Evolutionary conservation across 345 rosid species (phyloP).

Genomic region (Stellera chamaejasme): DNA sequence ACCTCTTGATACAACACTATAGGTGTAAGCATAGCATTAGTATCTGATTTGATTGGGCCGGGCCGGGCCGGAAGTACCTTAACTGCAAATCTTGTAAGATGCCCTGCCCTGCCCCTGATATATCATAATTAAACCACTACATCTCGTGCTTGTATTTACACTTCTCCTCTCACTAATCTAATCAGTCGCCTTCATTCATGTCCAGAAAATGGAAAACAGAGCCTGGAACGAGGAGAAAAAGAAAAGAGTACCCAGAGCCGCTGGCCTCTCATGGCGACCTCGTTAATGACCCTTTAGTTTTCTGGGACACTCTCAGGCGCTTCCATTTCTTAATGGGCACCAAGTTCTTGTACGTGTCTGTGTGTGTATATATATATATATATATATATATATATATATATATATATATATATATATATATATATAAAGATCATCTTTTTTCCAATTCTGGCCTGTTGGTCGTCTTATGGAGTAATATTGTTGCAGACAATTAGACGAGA

Average conservation of each 20-base stretch:
- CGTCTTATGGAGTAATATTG: no score
- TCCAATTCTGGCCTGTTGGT: neutral
- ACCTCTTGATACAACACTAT: no score
- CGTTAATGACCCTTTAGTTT: slow-evolving; percentile 35
- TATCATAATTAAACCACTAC: slow-evolving; percentile 14
- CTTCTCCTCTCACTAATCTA: slow-evolving; percentile 3
- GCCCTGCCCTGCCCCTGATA: slow-evolving; percentile 16
- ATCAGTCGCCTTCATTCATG: slow-evolving; percentile 13
- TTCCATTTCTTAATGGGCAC: slow-evolving; percentile 78
- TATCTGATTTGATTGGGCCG: no score
- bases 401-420: no score
- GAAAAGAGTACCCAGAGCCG: slow-evolving; percentile 56
- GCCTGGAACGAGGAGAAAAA: slow-evolving; percentile 13
- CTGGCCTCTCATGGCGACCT: slow-evolving; percentile 52
- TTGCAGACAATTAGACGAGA: no score
- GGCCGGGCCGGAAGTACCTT: no score
- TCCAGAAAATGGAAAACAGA: slow-evolving; percentile 6
- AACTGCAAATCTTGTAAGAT: no score
- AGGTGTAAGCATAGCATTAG: no score
- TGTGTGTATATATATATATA: no score
- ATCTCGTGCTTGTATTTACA: neutral
- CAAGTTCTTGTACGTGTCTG: slow-evolving; percentile 82
- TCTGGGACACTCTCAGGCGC: slow-evolving; percentile 87
- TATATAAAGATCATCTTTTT: neutral
- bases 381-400: no score